A percentile compares a stretch with the other conserved stretches of the same genome.
Conservation (phyloP, 345 rosid genomes). For the Eucalyptus brandiana region DNA sequence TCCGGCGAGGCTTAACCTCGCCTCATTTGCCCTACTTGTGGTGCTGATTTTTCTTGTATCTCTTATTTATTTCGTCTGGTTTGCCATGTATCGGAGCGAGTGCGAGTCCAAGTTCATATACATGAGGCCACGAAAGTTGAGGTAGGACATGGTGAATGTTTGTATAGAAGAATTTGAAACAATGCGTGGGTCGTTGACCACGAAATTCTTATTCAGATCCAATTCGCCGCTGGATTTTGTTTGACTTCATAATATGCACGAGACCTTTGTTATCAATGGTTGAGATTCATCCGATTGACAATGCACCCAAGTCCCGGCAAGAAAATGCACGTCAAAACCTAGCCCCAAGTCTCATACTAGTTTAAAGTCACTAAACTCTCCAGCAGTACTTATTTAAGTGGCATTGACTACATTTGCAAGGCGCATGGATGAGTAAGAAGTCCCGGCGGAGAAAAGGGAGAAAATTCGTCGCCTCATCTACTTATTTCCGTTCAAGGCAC, state of each 20-base stretch:
- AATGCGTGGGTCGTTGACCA: background rate
- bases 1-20: no score
- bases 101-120: background rate
- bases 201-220: background rate
- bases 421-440: background rate
- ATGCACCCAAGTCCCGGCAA: background rate
- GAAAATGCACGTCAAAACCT: background rate
- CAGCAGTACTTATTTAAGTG: rapidly evolving
- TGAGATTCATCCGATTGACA: background rate
- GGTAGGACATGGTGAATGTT: background rate
- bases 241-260: background rate
- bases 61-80: background rate
- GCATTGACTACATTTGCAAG: background rate
- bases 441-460: background rate
- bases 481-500: background rate
- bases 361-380: background rate
- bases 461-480: background rate
- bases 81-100: background rate
- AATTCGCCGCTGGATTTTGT: background rate
- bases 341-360: background rate
- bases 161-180: background rate
- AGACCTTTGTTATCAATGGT: background rate
- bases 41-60: background rate
- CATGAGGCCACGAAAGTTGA: background rate
- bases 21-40: background rate